Evolutionary conservation across 176 grass and related monocot species (phyloP), one percentile per base, ranked within the genome.

Genomic region (Eremochloa ophiuroides): DNA sequence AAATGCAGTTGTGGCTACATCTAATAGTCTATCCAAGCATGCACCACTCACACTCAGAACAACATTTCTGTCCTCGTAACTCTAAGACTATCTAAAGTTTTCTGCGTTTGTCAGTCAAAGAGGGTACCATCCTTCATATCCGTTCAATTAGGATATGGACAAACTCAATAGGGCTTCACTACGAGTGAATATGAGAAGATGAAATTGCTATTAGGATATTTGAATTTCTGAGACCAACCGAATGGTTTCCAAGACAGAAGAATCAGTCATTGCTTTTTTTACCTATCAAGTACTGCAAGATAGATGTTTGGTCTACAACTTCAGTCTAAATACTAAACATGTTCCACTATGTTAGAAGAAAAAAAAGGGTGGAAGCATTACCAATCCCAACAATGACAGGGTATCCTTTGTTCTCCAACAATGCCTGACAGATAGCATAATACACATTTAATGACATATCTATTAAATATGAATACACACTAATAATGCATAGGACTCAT

Each of bases 341-440:
- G 50, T 26, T 41, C 53, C 1, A 64, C 20, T 64, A 31, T 81
- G 16, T 35, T 14, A 18, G 35, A 15, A 75, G 65, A 37, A 7
- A 37, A 7, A 14, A 31, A 79, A 76, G 71, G 15, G 48, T 48
- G 62, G 62, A 83, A 31, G 38, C 4, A 80, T 89, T 92, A 92
- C 95, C 95, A 84, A 98, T 98, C 75, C 95, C 92, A 82, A 98
- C 95, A 88, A 98, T 94, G 79, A 98, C 88, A 46, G 95, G 95
- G 82, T 93, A 98, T 23, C 92, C 95, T 89, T 95, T 98, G 86
- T 91, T 98, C 92, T 93, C 95, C 87, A 98, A 87, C 71, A 98
- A 91, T 79, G 95, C 92, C 95, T 98, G 86, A 73, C 80, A 79
- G 34, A 82, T 55, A 78, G 74, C 33, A 69, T 40, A 82, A 86